Base-by-base conservation (phyloP, 345 rosid species). In the Durio zibethinus region DNA sequence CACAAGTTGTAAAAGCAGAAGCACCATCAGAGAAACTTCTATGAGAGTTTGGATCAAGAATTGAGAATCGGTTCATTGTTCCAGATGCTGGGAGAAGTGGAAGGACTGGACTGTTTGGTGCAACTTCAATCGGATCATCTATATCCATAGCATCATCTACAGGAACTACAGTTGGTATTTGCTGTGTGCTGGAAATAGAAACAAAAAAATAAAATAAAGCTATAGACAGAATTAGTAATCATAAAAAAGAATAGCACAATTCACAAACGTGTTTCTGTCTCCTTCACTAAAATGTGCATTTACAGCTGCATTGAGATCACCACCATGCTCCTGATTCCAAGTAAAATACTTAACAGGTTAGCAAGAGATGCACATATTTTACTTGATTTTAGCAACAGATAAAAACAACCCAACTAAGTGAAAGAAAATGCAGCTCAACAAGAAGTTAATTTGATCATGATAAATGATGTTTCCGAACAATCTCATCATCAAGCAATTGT, bases 261-360 rank as follows among this genome's bases (percentile, higher is more conserved):
- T 48, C 47, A 78, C 90, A 63, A 47, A 91, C 93, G 9, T 83
- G 84, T 77, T 90, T 80, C 90, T 78, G 82, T 94, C 98, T 85
- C 98, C 97, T 78, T 90, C 97, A 14, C 78, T 82, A 87, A 94
- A 97, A 87, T 90, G 90, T 35, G 97, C 90, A 89, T 97, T 91
- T 76, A 97, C 90, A 69, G 99, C 97, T 78, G 91, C 92, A 88
- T 97, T 94, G 74, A 94, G 94, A 88, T 94, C 96, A 76, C 97
- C 97, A 21, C 82, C 85, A 79, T 97, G 93, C 80, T 92, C 98
- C 99, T 97, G 84, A 77, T 52, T 52, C 64, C 75, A 83, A 75
- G 38, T 42, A 77, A 80, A 59, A 72, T 6, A 9, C 53, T 35
- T 33, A 73, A 76, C n/a, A 72, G 73, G 64, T 63, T 40, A 76